Evolutionary conservation across 768 basidiomycete genomes (phyloP).

Genomic region (Boletus bicolor): DNA sequence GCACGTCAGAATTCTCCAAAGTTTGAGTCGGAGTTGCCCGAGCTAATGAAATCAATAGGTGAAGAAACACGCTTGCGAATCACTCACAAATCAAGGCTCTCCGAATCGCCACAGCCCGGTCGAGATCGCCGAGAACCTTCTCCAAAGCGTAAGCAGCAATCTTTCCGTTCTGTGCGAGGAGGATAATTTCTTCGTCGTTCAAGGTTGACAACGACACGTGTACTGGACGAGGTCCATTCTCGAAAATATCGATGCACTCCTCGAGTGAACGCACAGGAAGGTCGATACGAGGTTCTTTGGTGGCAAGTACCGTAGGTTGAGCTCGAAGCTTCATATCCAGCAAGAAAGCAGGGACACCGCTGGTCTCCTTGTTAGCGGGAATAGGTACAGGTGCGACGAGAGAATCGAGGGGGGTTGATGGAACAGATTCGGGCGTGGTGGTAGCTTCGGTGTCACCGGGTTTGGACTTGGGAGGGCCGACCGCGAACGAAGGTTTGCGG

Average conservation of each 20-base stretch:
- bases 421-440: constrained; percentile 16
- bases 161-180: constrained; percentile 87
- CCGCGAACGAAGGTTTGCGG: constrained; percentile 23
- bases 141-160: constrained; percentile 94
- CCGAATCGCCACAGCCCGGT: constrained; percentile 83
- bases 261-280: constrained; percentile 53
- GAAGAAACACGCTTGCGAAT: neutral
- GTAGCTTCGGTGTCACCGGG: constrained; percentile 14
- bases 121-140: constrained; percentile 86
- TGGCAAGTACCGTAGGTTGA: constrained; percentile 16
- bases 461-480: constrained; percentile 23
- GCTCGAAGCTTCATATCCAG: constrained; percentile 34
- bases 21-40: constrained; percentile 82
- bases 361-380: constrained; percentile 15
- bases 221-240: constrained; percentile 64
- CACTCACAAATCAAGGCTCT: constrained; percentile 84
- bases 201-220: constrained; percentile 56
- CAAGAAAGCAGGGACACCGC: constrained; percentile 28
- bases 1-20: constrained; percentile 79
- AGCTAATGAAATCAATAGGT: constrained; percentile 42
- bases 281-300: constrained; percentile 13
- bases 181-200: constrained; percentile 88
- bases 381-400: constrained; percentile 28
- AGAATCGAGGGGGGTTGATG: constrained; percentile 10
- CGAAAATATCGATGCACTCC: constrained; percentile 78